These are phyloP conservation scores for Pelargonium australe DNA, from an alignment of 441 rosid species.

Conservation along the genomic window DNA sequence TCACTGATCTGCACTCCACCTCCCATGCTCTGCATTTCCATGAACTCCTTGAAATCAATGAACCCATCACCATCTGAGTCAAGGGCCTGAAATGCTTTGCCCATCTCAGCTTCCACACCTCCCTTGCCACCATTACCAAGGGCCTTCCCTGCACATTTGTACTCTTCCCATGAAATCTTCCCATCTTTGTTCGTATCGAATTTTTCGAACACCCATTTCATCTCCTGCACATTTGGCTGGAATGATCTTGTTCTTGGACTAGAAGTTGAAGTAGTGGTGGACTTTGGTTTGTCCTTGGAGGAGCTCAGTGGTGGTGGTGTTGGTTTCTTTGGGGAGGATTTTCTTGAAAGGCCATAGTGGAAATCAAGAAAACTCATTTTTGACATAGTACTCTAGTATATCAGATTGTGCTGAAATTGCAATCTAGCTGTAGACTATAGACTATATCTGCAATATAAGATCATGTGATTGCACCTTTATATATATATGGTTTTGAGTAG, in stretches of 20 bases:
- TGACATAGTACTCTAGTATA: neutral
- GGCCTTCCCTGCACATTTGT: conserved; percentile 25
- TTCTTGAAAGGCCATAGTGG: neutral
- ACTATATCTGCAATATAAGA: neutral
- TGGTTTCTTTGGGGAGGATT: neutral
- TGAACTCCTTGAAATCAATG: conserved; percentile 44
- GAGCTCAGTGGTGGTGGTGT: neutral
- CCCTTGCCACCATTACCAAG: conserved; percentile 24
- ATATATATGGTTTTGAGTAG: too few relatives aligned
- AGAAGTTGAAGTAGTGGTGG: neutral
- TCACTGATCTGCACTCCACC: conserved; percentile 30
- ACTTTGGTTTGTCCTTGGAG: neutral
- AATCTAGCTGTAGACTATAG: neutral
- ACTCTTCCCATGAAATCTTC: conserved; percentile 44
- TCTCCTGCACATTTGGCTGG: conserved; percentile 38
- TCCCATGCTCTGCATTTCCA: conserved; percentile 31
- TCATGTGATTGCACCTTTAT: neutral
- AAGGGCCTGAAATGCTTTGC: conserved; percentile 31
- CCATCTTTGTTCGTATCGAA: conserved; percentile 48
- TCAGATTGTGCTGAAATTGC: neutral
- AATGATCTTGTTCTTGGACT: neutral
- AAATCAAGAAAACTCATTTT: neutral
- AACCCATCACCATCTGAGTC: conserved; percentile 44
- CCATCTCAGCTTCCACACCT: conserved; percentile 26
- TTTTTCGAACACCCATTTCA: conserved; percentile 47